These are phyloP conservation scores for Aspergillus bridgeri DNA, from an alignment of 495 filamentous ascomycete genomes.

Conservation along the genomic window DNA sequence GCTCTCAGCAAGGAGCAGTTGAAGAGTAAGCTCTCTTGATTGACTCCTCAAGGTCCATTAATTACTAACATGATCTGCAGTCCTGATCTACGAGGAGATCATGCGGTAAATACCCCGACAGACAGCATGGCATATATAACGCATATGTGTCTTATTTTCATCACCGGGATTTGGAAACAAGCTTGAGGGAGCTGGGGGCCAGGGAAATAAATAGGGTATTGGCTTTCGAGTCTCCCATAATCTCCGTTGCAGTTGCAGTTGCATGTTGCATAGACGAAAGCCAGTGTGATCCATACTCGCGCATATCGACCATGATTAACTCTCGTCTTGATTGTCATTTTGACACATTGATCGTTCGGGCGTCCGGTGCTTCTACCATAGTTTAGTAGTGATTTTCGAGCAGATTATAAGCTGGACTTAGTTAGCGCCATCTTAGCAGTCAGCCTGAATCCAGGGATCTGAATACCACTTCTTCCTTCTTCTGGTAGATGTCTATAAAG, in stretches of 20 bases:
- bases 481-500: too few relatives aligned
- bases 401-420: too few relatives aligned
- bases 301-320: conserved; percentile 3
- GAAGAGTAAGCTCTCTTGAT: conserved; percentile 70
- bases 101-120: conserved; percentile 76
- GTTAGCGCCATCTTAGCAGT: background rate
- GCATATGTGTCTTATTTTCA: background rate
- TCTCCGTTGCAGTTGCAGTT: conserved; percentile 18
- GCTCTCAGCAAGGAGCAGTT: conserved; percentile 96
- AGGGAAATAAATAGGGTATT: conserved; percentile 1
- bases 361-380: conserved; percentile 2
- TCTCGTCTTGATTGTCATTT: conserved; percentile 2
- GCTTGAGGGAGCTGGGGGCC: background rate
- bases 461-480: too few relatives aligned
- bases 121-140: background rate
- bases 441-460: background rate
- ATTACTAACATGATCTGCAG: conserved; percentile 38
- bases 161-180: background rate
- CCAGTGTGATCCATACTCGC: conserved; percentile 11
- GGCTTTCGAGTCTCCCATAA: conserved; percentile 9
- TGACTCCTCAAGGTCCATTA: too few relatives aligned
- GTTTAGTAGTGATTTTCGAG: background rate
- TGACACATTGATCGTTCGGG: conserved; percentile 1
- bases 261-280: conserved; percentile 19
- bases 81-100: conserved; percentile 95